These are phyloP conservation scores for Apiotrichum gamsii DNA, from an alignment of 1,284 basidiomycete genomes.

Conservation along the genomic window DNA sequence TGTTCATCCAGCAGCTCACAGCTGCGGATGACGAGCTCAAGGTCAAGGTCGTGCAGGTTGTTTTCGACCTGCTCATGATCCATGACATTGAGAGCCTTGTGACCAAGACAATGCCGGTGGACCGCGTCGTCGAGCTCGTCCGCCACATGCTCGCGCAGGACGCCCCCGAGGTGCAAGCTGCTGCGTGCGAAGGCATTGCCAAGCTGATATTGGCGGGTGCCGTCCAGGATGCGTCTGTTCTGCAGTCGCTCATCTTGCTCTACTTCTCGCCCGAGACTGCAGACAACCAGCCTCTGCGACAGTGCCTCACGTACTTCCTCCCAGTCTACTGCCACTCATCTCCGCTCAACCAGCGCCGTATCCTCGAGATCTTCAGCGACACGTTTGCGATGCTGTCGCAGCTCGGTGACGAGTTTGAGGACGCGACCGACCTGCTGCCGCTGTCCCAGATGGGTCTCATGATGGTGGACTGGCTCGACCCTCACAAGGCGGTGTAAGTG, in stretches of 20 bases:
- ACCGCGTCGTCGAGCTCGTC: constrained; percentile 68
- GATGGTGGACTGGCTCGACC: constrained; percentile 90
- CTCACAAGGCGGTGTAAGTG: constrained; percentile 67
- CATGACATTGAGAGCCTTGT: constrained; percentile 61
- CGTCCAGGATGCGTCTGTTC: constrained; percentile 66
- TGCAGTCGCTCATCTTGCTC: constrained; percentile 69
- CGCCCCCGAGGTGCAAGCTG: constrained; percentile 66
- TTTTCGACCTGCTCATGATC: constrained; percentile 87
- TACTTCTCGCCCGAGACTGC: constrained; percentile 84
- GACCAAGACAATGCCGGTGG: constrained; percentile 42
- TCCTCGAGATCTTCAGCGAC: constrained; percentile 71
- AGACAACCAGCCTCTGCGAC: constrained; percentile 78
- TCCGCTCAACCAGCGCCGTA: constrained; percentile 65
- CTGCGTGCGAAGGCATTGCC: constrained; percentile 74
- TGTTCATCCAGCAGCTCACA: constrained; percentile 81
- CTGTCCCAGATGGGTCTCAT: constrained; percentile 74
- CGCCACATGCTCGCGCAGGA: constrained; percentile 68
- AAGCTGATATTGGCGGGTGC: constrained; percentile 86
- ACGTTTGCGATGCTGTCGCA: constrained; percentile 63
- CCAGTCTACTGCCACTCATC: constrained; percentile 89
- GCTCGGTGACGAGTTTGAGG: constrained; percentile 62
- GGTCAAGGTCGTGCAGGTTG: constrained; percentile 71
- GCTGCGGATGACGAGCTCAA: constrained; percentile 70
- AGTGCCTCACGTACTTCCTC: constrained; percentile 94
- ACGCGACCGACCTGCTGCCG: constrained; percentile 71